Evolutionary conservation across 768 basidiomycete species (phyloP).

Genomic region (Atractiella rhizophila): DNA sequence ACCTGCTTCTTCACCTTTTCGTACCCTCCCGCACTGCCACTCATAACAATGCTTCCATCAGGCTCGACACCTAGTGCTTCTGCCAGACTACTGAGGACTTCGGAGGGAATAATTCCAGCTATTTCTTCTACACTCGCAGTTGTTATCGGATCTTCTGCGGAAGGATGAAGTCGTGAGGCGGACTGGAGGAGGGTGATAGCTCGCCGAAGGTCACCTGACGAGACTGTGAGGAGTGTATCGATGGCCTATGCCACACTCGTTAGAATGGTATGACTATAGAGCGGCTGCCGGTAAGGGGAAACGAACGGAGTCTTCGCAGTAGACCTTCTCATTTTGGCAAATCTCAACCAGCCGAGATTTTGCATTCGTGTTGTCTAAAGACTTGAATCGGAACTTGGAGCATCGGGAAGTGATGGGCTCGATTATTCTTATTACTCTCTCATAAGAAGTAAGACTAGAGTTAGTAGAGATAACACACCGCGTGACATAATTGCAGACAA

Average conservation of each 20-base stretch:
- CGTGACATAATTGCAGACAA: conserved; percentile 98
- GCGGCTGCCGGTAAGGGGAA: too few relatives aligned
- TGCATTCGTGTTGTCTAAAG: conserved; percentile 56
- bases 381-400: conserved; percentile 93
- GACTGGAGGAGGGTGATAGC: conserved; percentile 96
- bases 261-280: not conserved
- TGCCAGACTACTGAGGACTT: conserved; percentile 43
- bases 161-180: conserved; percentile 51
- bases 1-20: conserved; percentile 33
- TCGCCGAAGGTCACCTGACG: conserved; percentile 77
- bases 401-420: conserved; percentile 96
- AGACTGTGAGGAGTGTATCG: conserved; percentile 45
- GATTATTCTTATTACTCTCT: conserved; percentile 43
- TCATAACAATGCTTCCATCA: conserved; percentile 15
- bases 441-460: not conserved
- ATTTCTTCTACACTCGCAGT: conserved; percentile 75
- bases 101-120: conserved; percentile 70
- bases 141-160: conserved; percentile 33
- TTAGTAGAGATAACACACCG: conserved; percentile 31
- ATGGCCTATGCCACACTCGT: conserved; percentile 27
- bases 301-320: conserved; percentile 23
- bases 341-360: conserved; percentile 52
- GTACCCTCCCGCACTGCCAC: conserved; percentile 32
- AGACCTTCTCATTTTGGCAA: conserved; percentile 45
- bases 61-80: conserved; percentile 45